Base-by-base conservation (phyloP, 1,284 basidiomycete species). In the Trichosporon faecale region DNA sequence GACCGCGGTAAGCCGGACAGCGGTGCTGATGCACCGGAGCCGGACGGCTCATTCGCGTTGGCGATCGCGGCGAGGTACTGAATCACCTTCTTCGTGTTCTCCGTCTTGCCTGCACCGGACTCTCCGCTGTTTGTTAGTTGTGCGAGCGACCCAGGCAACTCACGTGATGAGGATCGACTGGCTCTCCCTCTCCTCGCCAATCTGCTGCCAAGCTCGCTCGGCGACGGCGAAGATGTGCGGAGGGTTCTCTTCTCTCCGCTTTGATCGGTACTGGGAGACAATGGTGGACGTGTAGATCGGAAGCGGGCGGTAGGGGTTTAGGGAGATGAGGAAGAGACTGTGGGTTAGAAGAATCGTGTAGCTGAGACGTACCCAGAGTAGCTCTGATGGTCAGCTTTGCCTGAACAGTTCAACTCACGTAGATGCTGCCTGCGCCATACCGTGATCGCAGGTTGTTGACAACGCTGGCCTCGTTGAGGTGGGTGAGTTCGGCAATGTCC, bases 21-120 rank as follows among this genome's bases (percentile, higher is more conserved):
- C 0, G 81, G 80, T 3, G 78, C 78, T 11, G 71, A 76, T 0
- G 79, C 77, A n/a, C 70, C 73, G 1, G 77, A 77, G 85, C 89
- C 16, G 86, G 87, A 7, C 87, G 87, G 68, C 87, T 89, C 35
- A 87, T n/a, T 88, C 84, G 88, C 84, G 1, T 87, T 90, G 3
- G 97, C 97, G 75, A 98, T 98, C 11, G 97, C 94, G 0, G 97
- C 96, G 37, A 99, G 90, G 83, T 99, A 99, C 82, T 99, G 97
- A 70, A 99, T 99, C 78, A 99, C 96, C 80, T 98, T 98, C 88
- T 99, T 99, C 16, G 97, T 99, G 84, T 96, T 99, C 82, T 99
- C 97, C 0, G 97, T 99, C 87, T 99, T 99, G 61, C 97, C 97
- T 1, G 97, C 97, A 55, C 97, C 97, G 2, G 97, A 99, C 86